These are phyloP conservation scores for Medicago ruthenica DNA, from an alignment of 306 rosid genomes.

Conservation along the genomic window DNA sequence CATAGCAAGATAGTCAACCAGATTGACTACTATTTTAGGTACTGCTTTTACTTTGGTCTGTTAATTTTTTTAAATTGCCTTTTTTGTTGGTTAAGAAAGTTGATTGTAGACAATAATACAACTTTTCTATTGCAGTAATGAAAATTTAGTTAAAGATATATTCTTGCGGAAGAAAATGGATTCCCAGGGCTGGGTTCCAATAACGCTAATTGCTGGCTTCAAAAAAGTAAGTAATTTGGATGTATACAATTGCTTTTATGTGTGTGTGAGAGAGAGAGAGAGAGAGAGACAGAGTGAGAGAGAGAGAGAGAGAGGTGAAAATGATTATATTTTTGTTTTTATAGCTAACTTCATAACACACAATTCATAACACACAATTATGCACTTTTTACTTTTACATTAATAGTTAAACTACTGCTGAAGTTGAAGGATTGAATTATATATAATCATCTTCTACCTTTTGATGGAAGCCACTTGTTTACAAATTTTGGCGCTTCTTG, in stretches of 20 bases:
- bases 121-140: slow-evolving; percentile 67
- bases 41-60: slow-evolving; percentile 32
- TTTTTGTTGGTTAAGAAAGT: slow-evolving; percentile 22
- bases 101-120: slow-evolving; percentile 36
- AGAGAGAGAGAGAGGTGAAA: background rate
- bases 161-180: slow-evolving; percentile 89
- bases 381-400: background rate
- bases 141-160: slow-evolving; percentile 76
- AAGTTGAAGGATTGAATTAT: slow-evolving; percentile 6
- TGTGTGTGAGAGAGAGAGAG: background rate
- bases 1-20: slow-evolving; percentile 69
- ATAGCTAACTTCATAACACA: background rate
- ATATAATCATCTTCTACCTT: slow-evolving; percentile 3
- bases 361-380: background rate
- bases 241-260: slow-evolving; percentile 23
- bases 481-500: slow-evolving; percentile 17
- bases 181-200: slow-evolving; percentile 86
- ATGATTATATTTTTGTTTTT: slow-evolving; percentile 35
- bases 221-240: slow-evolving; percentile 65
- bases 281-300: background rate
- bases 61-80: background rate
- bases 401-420: slow-evolving; percentile 9
- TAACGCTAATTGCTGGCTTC: slow-evolving; percentile 77
- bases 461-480: slow-evolving; percentile 29
- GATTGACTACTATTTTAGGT: slow-evolving; percentile 95